A percentile compares a stretch with the other conserved stretches of the same genome.
phyloP scores from a whole-genome alignment of 805 yeast genomes.

The Myxozyma lipomycoides region DNA sequence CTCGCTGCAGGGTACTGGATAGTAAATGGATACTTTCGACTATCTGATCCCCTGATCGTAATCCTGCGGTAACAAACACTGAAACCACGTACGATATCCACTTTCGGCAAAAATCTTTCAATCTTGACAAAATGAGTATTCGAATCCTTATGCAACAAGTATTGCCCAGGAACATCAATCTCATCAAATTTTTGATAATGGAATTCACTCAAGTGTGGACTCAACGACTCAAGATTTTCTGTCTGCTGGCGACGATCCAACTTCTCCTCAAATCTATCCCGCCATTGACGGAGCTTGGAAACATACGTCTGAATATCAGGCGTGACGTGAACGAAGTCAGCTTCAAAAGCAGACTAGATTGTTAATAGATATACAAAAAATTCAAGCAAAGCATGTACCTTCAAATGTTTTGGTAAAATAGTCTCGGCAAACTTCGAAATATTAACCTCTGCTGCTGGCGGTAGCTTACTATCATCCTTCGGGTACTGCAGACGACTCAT shows the following conservation, averaged over 20 bases:
- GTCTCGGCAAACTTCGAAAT: constrained; percentile 88
- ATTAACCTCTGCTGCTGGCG: constrained; percentile 86
- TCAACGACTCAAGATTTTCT: constrained; percentile 76
- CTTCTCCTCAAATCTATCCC: constrained; percentile 86
- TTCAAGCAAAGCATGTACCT: constrained; percentile 40
- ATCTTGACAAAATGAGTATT: constrained; percentile 89
- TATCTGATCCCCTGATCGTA: constrained; percentile 89
- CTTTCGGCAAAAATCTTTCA: constrained; percentile 84
- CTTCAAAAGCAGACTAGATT: constrained; percentile 79
- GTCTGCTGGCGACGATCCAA: constrained; percentile 68
- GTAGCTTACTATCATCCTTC: constrained; percentile 79
- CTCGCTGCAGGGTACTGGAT: constrained; percentile 98
- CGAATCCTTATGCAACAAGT: constrained; percentile 71
- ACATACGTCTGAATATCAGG: constrained; percentile 89
- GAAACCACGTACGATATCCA: constrained; percentile 84
- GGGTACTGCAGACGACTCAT: constrained; percentile 83
- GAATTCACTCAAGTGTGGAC: constrained; percentile 94
- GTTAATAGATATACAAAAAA: no score
- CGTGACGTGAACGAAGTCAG: constrained; percentile 79
- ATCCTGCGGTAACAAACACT: constrained; percentile 86
- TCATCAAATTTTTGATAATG: constrained; percentile 98
- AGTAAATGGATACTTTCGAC: constrained; percentile 85
- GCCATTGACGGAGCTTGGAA: constrained; percentile 80
- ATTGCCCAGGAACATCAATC: constrained; percentile 96
- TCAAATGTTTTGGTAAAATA: constrained; percentile 79